These are phyloP conservation scores for Phaeolepiota aurea DNA, from an alignment of 768 basidiomycete genomes.

Conservation along the genomic window DNA sequence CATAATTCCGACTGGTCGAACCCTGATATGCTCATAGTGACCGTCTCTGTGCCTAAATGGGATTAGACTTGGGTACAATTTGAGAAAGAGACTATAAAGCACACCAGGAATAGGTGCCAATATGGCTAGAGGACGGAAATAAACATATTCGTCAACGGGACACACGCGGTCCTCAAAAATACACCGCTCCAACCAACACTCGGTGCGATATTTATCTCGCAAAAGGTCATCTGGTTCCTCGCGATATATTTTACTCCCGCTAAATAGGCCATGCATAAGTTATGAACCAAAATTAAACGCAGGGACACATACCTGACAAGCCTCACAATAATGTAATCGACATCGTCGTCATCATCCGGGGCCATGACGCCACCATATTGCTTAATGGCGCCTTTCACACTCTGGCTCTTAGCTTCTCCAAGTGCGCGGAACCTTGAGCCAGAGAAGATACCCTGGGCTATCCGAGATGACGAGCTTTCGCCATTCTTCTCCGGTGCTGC, in stretches of 20 bases:
- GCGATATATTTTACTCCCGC: conserved; percentile 62
- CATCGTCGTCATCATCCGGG: conserved; percentile 35
- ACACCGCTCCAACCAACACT: conserved; percentile 91
- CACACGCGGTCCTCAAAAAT: conserved; percentile 71
- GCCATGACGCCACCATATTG: conserved; percentile 46
- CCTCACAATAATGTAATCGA: conserved; percentile 63
- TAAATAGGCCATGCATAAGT: conserved; percentile 17
- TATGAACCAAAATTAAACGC: not conserved
- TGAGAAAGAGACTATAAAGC: conserved; percentile 6
- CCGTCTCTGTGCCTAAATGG: conserved; percentile 40
- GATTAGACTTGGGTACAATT: not conserved
- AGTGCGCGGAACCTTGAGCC: conserved; percentile 51
- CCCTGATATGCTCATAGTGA: conserved; percentile 67
- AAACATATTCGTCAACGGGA: conserved; percentile 54
- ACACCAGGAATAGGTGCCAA: conserved; percentile 52
- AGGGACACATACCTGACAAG: conserved; percentile 51
- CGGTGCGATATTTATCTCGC: conserved; percentile 65
- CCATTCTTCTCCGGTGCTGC: not conserved
- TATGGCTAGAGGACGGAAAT: conserved; percentile 59
- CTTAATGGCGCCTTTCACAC: conserved; percentile 54
- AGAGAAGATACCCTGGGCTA: conserved; percentile 32
- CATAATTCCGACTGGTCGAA: conserved; percentile 62
- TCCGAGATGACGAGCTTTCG: conserved; percentile 12
- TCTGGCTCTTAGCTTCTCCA: conserved; percentile 56
- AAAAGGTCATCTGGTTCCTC: conserved; percentile 41